phyloP scores from a whole-genome alignment of 441 rosid genomes.

The Euphorbia schlechtendalii region DNA sequence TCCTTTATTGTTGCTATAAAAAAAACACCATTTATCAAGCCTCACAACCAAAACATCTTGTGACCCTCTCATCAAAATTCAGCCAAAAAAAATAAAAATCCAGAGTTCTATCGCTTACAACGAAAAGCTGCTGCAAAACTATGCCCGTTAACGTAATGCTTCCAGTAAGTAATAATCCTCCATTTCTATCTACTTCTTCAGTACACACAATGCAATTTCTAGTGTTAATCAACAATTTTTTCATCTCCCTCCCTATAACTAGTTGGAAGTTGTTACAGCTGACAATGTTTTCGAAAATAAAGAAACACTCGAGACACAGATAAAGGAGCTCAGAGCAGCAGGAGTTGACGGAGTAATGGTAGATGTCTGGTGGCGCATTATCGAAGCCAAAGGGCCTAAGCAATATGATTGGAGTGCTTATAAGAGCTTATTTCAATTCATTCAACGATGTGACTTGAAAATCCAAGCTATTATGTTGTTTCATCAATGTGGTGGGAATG shows the following conservation, averaged over 20 bases:
- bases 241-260: neutral
- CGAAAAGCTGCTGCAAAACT: constrained; percentile 48
- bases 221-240: too few relatives aligned
- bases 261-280: constrained; percentile 54
- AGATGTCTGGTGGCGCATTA: constrained; percentile 81
- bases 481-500: constrained; percentile 81
- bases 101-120: constrained; percentile 35
- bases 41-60: too few relatives aligned
- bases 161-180: constrained; percentile 44
- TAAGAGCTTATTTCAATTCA: constrained; percentile 47
- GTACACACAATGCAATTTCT: too few relatives aligned
- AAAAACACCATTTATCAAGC: too few relatives aligned
- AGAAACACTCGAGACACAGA: constrained; percentile 37
- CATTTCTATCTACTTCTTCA: too few relatives aligned
- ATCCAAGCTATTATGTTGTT: constrained; percentile 76
- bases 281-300: constrained; percentile 40
- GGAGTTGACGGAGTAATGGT: constrained; percentile 73
- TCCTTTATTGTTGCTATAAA: too few relatives aligned
- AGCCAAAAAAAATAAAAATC: constrained; percentile 15
- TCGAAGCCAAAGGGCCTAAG: constrained; percentile 50
- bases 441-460: constrained; percentile 40
- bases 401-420: constrained; percentile 68
- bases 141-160: constrained; percentile 78
- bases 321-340: constrained; percentile 49
- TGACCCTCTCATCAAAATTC: too few relatives aligned